These are phyloP conservation scores for Lithospermum erythrorhizon DNA, from an alignment of 257 asterid genomes.

Conservation along the genomic window DNA sequence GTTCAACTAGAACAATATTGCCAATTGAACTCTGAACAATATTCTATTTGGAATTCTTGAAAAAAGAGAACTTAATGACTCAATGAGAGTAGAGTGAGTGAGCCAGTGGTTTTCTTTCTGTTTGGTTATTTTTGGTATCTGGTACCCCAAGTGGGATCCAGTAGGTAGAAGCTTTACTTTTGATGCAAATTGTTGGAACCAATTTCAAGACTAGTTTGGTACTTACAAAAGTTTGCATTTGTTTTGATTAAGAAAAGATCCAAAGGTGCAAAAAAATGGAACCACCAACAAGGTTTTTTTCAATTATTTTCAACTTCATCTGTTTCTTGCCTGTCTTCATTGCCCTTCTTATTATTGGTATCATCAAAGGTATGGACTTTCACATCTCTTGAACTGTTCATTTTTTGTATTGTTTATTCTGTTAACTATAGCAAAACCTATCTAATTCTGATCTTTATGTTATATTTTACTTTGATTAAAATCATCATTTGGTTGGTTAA, in stretches of 20 bases:
- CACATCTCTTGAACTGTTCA: background rate
- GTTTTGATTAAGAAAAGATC: background rate
- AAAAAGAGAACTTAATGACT: no score
- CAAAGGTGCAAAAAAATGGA: conserved; percentile 16
- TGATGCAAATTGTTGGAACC: background rate
- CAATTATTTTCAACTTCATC: conserved; percentile 62
- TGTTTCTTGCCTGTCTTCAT: conserved; percentile 83
- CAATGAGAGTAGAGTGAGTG: no score
- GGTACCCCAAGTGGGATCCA: conserved; percentile 1
- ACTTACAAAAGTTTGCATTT: background rate
- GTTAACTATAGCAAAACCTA: no score
- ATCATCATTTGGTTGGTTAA: no score
- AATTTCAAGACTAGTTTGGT: background rate
- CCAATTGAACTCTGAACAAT: background rate
- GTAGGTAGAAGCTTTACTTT: background rate
- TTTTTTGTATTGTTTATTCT: background rate
- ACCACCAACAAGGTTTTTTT: conserved; percentile 73
- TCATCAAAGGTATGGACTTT: conserved; percentile 54
- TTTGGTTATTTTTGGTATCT: background rate
- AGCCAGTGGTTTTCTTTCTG: background rate
- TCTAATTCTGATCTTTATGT: no score
- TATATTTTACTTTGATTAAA: no score
- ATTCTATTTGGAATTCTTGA: background rate
- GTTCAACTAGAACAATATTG: no score
- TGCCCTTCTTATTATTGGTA: conserved; percentile 77